phyloP scores from a whole-genome alignment of 2,329 filamentous ascomycete genomes.

The Penicillium expansum region DNA sequence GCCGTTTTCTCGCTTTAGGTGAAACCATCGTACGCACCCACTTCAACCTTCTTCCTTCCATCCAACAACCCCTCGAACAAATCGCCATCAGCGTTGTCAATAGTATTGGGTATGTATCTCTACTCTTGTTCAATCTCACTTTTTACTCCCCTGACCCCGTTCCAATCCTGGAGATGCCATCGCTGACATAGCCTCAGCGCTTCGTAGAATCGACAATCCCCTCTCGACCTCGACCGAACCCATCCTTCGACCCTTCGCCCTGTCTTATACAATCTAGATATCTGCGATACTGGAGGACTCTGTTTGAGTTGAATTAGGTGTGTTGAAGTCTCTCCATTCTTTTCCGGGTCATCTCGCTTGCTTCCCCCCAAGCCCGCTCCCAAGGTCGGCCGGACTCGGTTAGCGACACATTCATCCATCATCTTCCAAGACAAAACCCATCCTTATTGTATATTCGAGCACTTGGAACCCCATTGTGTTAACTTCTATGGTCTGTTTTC shows the following conservation, averaged over 20 bases:
- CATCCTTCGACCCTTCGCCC: slow-evolving; percentile 19
- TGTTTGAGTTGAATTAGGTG: slow-evolving; percentile 32
- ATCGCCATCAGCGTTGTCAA: slow-evolving; percentile 10
- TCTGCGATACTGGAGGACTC: slow-evolving; percentile 33
- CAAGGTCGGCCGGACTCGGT: slow-evolving; percentile 33
- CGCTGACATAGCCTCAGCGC: slow-evolving; percentile 42
- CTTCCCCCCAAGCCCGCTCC: slow-evolving; percentile 26
- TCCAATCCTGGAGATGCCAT: slow-evolving; percentile 33
- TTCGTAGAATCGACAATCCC: slow-evolving; percentile 35
- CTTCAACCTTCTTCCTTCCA: slow-evolving; percentile 26
- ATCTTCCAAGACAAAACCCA: slow-evolving; percentile 11
- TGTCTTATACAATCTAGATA: slow-evolving; percentile 19
- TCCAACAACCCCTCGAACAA: slow-evolving; percentile 14
- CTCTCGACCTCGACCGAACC: slow-evolving; percentile 25
- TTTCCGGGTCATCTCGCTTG: slow-evolving; percentile 35
- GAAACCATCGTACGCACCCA: slow-evolving; percentile 41
- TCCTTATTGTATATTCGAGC: slow-evolving; percentile 19
- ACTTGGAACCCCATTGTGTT: slow-evolving; percentile 26
- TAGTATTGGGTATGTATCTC: slow-evolving; percentile 16
- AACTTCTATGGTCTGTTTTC: slow-evolving; percentile 20
- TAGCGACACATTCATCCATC: slow-evolving; percentile 20
- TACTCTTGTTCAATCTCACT: slow-evolving; percentile 14
- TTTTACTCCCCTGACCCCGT: slow-evolving; percentile 20
- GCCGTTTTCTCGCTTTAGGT: slow-evolving; percentile 42
- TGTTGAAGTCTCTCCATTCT: slow-evolving; percentile 33